Percentiles rank a stretch among this genome's conserved stretches.
Conservation (phyloP, 2,329 filamentous ascomycete species). For the Calonectria multiphialidica region DNA sequence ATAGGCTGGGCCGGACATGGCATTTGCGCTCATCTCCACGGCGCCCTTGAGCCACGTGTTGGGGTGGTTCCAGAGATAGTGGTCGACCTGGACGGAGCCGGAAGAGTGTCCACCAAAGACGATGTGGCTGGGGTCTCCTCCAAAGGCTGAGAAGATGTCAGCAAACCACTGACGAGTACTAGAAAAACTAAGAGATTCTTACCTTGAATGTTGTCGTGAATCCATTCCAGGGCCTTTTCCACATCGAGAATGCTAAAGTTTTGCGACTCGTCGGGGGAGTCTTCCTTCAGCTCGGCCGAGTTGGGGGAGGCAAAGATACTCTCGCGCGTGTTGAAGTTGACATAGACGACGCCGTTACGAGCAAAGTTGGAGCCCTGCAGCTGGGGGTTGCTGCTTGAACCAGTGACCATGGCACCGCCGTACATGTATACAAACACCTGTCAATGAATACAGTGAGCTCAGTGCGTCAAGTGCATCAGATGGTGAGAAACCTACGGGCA, state of each 20-base stretch:
- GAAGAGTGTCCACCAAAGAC: slow-evolving; percentile 58
- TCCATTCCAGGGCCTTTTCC: slow-evolving; percentile 42
- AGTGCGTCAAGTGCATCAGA: slow-evolving; percentile 40
- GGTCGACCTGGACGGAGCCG: slow-evolving; percentile 52
- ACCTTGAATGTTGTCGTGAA: slow-evolving; percentile 37
- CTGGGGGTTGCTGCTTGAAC: slow-evolving; percentile 46
- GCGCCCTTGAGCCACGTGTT: slow-evolving; percentile 52
- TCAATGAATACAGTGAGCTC: not conserved
- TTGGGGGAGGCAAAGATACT: slow-evolving; percentile 59
- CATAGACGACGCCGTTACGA: slow-evolving; percentile 50
- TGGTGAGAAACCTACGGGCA: slow-evolving; percentile 40
- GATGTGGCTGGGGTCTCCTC: slow-evolving; percentile 40
- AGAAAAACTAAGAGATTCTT: not conserved
- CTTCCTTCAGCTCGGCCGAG: slow-evolving; percentile 47
- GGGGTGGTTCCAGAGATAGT: slow-evolving; percentile 57
- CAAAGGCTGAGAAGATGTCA: not conserved
- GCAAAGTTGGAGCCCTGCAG: slow-evolving; percentile 52
- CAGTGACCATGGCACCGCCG: not conserved
- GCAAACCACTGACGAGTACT: not conserved
- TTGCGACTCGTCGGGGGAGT: not conserved
- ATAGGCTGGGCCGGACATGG: slow-evolving; percentile 41
- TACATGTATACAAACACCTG: not conserved
- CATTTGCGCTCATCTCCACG: slow-evolving; percentile 57
- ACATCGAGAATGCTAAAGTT: slow-evolving; percentile 44
- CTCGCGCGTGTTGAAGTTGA: slow-evolving; percentile 55